A percentile compares a stretch with the other conserved stretches of the same genome.
Evolutionary conservation across 202 grass and related monocot genomes (phyloP).

Genomic region (Bolboschoenoplectus hybrid): DNA sequence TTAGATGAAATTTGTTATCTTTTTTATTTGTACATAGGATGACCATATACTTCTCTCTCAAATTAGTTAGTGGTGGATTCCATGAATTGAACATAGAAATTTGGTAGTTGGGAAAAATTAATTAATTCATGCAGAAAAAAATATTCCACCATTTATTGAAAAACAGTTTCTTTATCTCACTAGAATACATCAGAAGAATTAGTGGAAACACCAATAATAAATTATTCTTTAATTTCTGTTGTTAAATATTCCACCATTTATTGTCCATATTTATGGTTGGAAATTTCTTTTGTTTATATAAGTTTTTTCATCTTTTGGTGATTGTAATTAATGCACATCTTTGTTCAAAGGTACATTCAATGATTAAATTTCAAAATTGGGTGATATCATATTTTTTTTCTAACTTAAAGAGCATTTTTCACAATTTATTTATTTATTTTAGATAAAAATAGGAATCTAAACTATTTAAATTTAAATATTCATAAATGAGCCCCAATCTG

Average conservation of each 20-base stretch:
- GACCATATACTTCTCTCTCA: slow-evolving; percentile 34
- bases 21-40: background rate
- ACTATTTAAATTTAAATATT: too few relatives aligned
- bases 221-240: background rate
- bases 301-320: background rate
- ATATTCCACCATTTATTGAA: slow-evolving; percentile 5
- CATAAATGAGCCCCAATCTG: too few relatives aligned
- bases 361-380: too few relatives aligned
- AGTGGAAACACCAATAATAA: background rate
- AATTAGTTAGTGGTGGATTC: slow-evolving; percentile 26
- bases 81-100: background rate
- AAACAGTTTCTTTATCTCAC: background rate
- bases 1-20: background rate
- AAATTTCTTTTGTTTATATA: background rate
- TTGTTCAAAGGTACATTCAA: too few relatives aligned
- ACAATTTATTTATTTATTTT: too few relatives aligned
- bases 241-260: too few relatives aligned
- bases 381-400: too few relatives aligned
- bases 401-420: too few relatives aligned
- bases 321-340: too few relatives aligned
- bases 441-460: too few relatives aligned
- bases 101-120: slow-evolving; percentile 1
- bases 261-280: background rate
- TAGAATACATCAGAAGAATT: background rate
- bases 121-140: background rate